Base-by-base conservation (phyloP, 192 early-diverging fungal species). In the Umbelopsis sp. region DNA sequence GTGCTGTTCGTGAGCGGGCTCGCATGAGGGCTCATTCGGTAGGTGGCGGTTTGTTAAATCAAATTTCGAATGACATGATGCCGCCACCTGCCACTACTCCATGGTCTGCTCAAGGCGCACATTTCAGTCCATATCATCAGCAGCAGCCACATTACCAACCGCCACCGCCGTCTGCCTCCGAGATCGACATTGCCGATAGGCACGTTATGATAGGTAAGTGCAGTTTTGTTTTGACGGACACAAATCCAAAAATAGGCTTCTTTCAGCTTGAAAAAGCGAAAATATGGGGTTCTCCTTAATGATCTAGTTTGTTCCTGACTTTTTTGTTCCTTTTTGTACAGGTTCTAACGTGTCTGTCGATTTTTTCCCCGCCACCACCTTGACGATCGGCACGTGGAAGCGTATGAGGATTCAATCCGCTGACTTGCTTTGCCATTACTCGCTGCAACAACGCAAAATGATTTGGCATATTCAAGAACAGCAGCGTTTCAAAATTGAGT, bases 401-500 rank as follows among this genome's bases (percentile, higher is more conserved):
- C 78, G 88, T 50, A 88, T 90, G 65, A 83, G 75, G 20, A 20
- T 75, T 37, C 67, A 70, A 45, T 68, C 77, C 1, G 78, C 78
- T 5, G 84, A 87, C 50, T 67, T 90, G 33, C 72, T 79, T 18
- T 90, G 88, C 55, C 82, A 81, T 49, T 86, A 61, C 25, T 61
- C 55, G 10, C 55, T 61, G 18, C 55, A 25, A 35, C 33, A 35
- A 25, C 55, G 55, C 16, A 25, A 30, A n/a, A 61, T 61, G 72
- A 78, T 80, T 21, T 90, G 87, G 87, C 81, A 86, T 69, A 88
- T 90, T 44, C 75, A 80, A 7, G 87, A 90, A 68, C 68, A 80
- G 23, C 78, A 80, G 13, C 80, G 78, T 21, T 90, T 87, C 74
- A 82, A 84, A 50, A 86, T 86, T 75, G 82, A 84, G 10, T 81